Percentiles rank a stretch among this genome's conserved stretches.
Evolutionary conservation across 2,329 filamentous ascomycete genomes (phyloP).

Genomic region (Escovopsis sp.): DNA sequence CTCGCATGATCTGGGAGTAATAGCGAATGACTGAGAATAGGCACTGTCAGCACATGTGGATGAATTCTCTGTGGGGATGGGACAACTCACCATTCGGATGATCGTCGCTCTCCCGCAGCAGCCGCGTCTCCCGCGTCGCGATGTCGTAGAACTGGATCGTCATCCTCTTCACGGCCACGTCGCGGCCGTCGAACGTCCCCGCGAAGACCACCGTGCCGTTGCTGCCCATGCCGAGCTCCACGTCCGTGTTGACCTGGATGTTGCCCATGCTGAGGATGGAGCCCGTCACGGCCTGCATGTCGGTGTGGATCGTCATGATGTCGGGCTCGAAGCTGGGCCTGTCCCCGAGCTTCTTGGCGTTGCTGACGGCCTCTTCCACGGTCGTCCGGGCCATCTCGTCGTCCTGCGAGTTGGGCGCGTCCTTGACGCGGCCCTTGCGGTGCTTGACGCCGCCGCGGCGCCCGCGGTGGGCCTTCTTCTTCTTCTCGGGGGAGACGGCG

Average conservation of each 20-base stretch:
- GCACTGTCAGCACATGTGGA: not conserved
- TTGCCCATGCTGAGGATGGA: slow-evolving; percentile 46
- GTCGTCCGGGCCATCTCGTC: slow-evolving; percentile 29
- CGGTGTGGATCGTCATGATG: slow-evolving; percentile 38
- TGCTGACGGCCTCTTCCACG: slow-evolving; percentile 46
- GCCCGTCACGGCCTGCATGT: slow-evolving; percentile 44
- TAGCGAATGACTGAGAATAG: slow-evolving; percentile 84
- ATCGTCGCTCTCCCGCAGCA: slow-evolving; percentile 85
- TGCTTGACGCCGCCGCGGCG: slow-evolving; percentile 57
- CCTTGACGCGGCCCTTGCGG: slow-evolving; percentile 40
- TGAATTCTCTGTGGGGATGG: not conserved
- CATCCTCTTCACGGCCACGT: slow-evolving; percentile 95
- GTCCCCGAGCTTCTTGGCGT: slow-evolving; percentile 41
- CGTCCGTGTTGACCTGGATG: slow-evolving; percentile 47
- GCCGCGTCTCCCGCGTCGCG: slow-evolving; percentile 80
- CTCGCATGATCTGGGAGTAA: slow-evolving; percentile 76
- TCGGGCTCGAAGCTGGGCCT: slow-evolving; percentile 43
- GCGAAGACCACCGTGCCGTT: slow-evolving; percentile 95
- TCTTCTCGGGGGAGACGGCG: slow-evolving; percentile 29
- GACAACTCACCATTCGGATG: slow-evolving; percentile 68
- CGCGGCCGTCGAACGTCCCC: slow-evolving; percentile 83
- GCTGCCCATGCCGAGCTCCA: slow-evolving; percentile 62
- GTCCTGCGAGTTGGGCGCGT: slow-evolving; percentile 33
- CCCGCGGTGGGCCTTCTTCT: slow-evolving; percentile 55
- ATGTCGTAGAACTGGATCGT: slow-evolving; percentile 91